A percentile compares a stretch with the other conserved stretches of the same genome.
Conservation (phyloP, 805 yeast species). For the Metschnikowia cubensis region DNA sequence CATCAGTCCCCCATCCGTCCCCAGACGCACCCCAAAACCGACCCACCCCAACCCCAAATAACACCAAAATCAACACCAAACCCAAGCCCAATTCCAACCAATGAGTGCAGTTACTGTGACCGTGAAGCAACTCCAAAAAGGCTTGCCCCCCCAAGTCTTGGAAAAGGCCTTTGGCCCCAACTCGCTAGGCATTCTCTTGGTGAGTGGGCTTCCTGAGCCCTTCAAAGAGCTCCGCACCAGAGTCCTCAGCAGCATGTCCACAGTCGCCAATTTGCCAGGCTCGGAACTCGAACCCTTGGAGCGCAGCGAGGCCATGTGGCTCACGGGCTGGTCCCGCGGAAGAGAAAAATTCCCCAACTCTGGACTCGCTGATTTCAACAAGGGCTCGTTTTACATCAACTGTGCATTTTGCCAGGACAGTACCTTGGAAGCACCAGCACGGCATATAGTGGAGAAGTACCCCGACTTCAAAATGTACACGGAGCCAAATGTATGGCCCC, state of each 20-base stretch:
- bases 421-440: conserved; percentile 44
- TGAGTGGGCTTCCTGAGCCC: conserved; percentile 38
- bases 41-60: no score
- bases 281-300: conserved; percentile 37
- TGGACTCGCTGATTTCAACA: conserved; percentile 45
- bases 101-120: conserved; percentile 27
- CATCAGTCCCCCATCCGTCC: background rate
- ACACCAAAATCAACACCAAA: no score
- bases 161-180: conserved; percentile 51
- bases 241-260: conserved; percentile 42
- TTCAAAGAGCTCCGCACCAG: conserved; percentile 36
- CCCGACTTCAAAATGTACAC: conserved; percentile 41
- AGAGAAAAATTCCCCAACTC: conserved; percentile 42
- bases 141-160: conserved; percentile 29
- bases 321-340: conserved; percentile 62
- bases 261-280: conserved; percentile 38
- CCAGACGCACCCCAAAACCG: no score
- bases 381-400: conserved; percentile 57
- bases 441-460: conserved; percentile 27
- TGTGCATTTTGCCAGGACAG: conserved; percentile 50
- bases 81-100: background rate
- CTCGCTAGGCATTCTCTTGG: conserved; percentile 52
- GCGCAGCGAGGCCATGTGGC: conserved; percentile 47
- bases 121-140: conserved; percentile 26
- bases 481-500: conserved; percentile 52